phyloP scores from a whole-genome alignment of 805 yeast genomes.

The Pichia nanzhaoensis region DNA sequence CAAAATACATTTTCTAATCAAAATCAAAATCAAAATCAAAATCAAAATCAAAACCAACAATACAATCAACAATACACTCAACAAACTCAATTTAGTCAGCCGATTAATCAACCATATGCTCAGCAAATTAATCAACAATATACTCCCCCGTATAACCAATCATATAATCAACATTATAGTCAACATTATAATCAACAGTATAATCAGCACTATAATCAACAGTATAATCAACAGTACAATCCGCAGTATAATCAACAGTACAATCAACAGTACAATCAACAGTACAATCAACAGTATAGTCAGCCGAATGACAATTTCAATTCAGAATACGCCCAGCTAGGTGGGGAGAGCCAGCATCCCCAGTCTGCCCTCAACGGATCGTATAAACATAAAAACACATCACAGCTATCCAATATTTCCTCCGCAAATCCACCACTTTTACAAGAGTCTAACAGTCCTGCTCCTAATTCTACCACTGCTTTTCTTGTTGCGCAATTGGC shows the following conservation, averaged over 20 bases:
- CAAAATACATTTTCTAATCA: slow-evolving; percentile 3
- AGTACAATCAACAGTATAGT: not conserved
- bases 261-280: not conserved
- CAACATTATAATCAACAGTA: slow-evolving; percentile 15
- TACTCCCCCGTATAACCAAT: slow-evolving; percentile 3
- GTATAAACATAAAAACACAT: not conserved
- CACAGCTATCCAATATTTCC: not conserved
- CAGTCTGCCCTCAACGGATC: not conserved
- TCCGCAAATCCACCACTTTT: not conserved
- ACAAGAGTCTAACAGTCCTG: not conserved
- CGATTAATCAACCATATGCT: not conserved
- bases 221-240: slow-evolving; percentile 14
- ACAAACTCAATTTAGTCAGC: slow-evolving; percentile 3
- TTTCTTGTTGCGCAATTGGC: slow-evolving; percentile 14
- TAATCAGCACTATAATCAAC: slow-evolving; percentile 19
- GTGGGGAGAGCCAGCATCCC: too few relatives aligned
- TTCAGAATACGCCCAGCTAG: too few relatives aligned
- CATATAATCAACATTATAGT: slow-evolving; percentile 3
- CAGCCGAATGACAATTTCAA: too few relatives aligned
- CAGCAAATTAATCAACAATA: slow-evolving; percentile 9
- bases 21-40: slow-evolving; percentile 5
- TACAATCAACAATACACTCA: slow-evolving; percentile 3
- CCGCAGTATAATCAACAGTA: not conserved
- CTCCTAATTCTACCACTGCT: slow-evolving; percentile 7
- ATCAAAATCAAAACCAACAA: slow-evolving; percentile 8